Conservation (phyloP, 345 rosid species). For the Citrus sinensis region DNA sequence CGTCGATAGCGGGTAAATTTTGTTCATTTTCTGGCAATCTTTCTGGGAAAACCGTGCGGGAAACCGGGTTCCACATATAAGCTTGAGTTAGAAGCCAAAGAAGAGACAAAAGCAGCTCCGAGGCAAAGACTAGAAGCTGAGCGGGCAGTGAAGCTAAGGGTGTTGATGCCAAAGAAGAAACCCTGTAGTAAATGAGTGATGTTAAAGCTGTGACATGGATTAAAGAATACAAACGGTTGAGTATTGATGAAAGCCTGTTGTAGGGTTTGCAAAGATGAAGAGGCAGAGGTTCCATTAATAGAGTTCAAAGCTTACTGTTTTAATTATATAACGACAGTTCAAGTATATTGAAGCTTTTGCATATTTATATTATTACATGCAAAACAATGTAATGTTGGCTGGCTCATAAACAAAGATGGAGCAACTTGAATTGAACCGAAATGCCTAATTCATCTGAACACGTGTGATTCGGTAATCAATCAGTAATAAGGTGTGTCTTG, state of each 20-base stretch:
- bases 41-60: conserved; percentile 30
- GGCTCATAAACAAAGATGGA: neutral
- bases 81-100: conserved; percentile 42
- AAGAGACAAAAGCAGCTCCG: conserved; percentile 25
- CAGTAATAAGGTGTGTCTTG: neutral
- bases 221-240: conserved; percentile 28
- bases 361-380: no score
- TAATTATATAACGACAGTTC: neutral
- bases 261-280: conserved; percentile 19
- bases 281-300: conserved; percentile 19
- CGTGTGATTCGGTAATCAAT: neutral
- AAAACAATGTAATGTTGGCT: neutral
- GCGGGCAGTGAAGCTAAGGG: neutral
- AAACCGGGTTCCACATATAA: conserved; percentile 32
- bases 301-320: neutral
- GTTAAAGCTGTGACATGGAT: conserved; percentile 27
- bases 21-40: conserved; percentile 17
- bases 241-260: conserved; percentile 12
- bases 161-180: conserved; percentile 15
- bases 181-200: conserved; percentile 24
- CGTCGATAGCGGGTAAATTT: conserved; percentile 39
- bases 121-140: conserved; percentile 21
- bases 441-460: neutral
- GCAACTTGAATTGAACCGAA: neutral
- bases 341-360: neutral